phyloP scores from a whole-genome alignment of 768 basidiomycete species.

The Tylopilus plumbeoviolaceoides region DNA sequence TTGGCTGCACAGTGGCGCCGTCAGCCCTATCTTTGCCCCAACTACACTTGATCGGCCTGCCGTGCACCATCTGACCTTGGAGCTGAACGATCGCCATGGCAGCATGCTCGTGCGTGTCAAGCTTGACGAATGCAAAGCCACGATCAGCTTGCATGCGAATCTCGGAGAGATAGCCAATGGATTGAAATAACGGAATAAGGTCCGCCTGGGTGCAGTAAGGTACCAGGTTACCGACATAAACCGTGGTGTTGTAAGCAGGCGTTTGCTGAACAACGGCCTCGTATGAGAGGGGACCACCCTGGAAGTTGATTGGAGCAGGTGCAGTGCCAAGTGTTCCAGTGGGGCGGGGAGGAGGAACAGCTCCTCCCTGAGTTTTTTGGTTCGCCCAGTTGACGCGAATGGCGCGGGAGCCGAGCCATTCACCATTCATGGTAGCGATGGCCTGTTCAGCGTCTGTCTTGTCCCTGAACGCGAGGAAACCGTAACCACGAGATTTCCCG shows the following conservation, averaged over 20 bases:
- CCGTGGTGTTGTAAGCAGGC: slow-evolving; percentile 89
- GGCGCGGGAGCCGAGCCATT: slow-evolving; percentile 97
- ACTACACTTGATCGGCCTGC: slow-evolving; percentile 94
- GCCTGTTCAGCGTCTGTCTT: slow-evolving; percentile 99
- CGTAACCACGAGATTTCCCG: slow-evolving; percentile 96
- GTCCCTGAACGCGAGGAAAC: slow-evolving; percentile 98
- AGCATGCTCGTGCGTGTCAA: slow-evolving; percentile 97
- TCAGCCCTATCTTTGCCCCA: slow-evolving; percentile 97
- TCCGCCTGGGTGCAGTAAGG: slow-evolving; percentile 97
- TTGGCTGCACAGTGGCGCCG: slow-evolving; percentile 51
- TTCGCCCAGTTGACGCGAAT: slow-evolving; percentile 99
- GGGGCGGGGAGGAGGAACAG: slow-evolving; percentile 34
- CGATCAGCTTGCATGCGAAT: slow-evolving; percentile 99
- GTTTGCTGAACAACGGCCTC: slow-evolving; percentile 94
- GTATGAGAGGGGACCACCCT: slow-evolving; percentile 84
- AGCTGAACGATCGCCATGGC: slow-evolving; percentile 97
- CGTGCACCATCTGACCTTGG: slow-evolving; percentile 96
- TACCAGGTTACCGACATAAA: slow-evolving; percentile 98
- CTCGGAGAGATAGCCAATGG: slow-evolving; percentile 97
- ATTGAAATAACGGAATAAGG: slow-evolving; percentile 96
- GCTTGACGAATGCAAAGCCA: slow-evolving; percentile 97
- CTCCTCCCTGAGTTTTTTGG: slow-evolving; percentile 87
- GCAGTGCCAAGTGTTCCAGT: slow-evolving; percentile 54
- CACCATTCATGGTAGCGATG: slow-evolving; percentile 99
- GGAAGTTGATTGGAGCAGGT: slow-evolving; percentile 89